These are phyloP conservation scores for Coccinonectria pachysandricola DNA, from an alignment of 2,329 filamentous ascomycete species.

Conservation along the genomic window DNA sequence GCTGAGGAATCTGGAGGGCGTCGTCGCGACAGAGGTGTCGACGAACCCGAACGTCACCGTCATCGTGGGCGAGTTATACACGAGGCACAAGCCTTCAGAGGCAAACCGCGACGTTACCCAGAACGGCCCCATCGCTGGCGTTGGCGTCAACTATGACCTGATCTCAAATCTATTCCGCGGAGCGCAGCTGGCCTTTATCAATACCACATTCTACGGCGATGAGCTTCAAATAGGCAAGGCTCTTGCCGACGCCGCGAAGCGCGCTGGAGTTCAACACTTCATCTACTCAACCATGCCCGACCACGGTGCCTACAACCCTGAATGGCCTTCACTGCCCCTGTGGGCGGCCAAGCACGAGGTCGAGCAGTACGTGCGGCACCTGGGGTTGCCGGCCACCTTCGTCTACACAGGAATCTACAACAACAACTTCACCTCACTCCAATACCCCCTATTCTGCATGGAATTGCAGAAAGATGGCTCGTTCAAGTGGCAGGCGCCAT, in stretches of 20 bases:
- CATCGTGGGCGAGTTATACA: conserved; percentile 54
- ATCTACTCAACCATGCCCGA: conserved; percentile 98
- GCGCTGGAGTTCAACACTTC: conserved; percentile 76
- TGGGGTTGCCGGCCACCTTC: conserved; percentile 79
- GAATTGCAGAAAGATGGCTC: conserved; percentile 74
- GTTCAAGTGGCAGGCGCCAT: conserved; percentile 88
- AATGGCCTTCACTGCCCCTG: conserved; percentile 75
- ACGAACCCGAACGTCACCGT: conserved; percentile 66
- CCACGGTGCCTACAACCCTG: conserved; percentile 65
- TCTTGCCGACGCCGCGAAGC: conserved; percentile 80
- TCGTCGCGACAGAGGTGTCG: conserved; percentile 80
- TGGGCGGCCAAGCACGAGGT: conserved; percentile 91
- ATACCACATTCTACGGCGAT: conserved; percentile 94
- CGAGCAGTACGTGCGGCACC: conserved; percentile 78
- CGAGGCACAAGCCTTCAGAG: conserved; percentile 39
- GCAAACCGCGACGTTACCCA: conserved; percentile 53
- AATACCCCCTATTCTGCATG: conserved; percentile 93
- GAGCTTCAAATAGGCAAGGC: conserved; percentile 83
- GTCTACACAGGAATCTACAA: conserved; percentile 97
- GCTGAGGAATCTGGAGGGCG: conserved; percentile 73
- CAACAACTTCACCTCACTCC: conserved; percentile 93
- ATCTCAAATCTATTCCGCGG: conserved; percentile 73
- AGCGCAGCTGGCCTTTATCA: conserved; percentile 87
- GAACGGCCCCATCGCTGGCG: conserved; percentile 51
- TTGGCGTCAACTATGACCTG: conserved; percentile 60